phyloP scores from a whole-genome alignment of 768 basidiomycete species.

The Lentinula sp. region DNA sequence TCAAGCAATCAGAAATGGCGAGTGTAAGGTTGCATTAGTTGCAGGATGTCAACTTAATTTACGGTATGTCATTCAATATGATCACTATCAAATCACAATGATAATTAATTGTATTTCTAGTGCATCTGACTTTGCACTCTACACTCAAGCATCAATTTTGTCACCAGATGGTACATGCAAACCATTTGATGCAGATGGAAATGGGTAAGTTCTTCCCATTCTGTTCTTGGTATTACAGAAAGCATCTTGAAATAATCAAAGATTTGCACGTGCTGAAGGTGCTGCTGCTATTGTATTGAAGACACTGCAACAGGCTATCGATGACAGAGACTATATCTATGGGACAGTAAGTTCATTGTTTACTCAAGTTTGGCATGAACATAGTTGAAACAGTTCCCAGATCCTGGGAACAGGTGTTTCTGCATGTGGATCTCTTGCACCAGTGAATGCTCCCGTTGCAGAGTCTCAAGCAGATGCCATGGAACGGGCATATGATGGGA shows the following conservation, averaged over 20 bases:
- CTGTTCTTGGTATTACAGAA: no score
- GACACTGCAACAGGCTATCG: constrained; percentile 28
- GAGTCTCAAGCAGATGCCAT: constrained; percentile 31
- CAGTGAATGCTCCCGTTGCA: constrained; percentile 31
- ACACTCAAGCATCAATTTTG: constrained; percentile 30
- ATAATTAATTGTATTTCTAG: no score
- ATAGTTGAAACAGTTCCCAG: constrained; percentile 14
- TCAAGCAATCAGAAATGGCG: constrained; percentile 34
- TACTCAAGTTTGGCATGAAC: no score
- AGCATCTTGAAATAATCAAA: constrained; percentile 3
- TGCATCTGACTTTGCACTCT: constrained; percentile 8
- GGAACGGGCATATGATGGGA: constrained; percentile 24
- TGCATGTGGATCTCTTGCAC: constrained; percentile 28
- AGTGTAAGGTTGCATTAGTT: constrained; percentile 42
- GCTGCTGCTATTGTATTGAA: constrained; percentile 33
- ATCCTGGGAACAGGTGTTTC: constrained; percentile 34
- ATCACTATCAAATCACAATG: no score
- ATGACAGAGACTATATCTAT: constrained; percentile 34
- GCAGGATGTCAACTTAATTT: constrained; percentile 37
- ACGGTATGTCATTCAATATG: constrained; percentile 18
- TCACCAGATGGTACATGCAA: constrained; percentile 29
- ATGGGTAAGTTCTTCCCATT: constrained; percentile 19
- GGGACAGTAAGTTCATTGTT: constrained; percentile 22
- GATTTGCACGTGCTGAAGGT: constrained; percentile 34
- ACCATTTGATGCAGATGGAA: constrained; percentile 24